phyloP scores from a whole-genome alignment of 208 protist genomes.

The Trypanosoma platydactyli region DNA sequence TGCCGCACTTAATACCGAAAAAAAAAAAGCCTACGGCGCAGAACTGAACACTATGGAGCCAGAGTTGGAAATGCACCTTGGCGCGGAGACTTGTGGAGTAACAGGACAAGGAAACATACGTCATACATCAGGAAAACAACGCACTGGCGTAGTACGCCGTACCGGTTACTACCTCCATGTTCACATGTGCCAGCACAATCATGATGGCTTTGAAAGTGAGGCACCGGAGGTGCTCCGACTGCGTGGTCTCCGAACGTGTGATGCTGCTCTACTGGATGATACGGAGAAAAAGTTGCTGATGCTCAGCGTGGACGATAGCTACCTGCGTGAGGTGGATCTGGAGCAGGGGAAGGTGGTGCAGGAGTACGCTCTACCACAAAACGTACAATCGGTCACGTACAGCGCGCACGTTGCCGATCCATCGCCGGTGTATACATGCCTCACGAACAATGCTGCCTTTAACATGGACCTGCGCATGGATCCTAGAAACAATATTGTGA shows the following conservation, averaged over 20 bases:
- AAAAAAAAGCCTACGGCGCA: too few species aligned
- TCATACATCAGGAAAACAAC: too few species aligned
- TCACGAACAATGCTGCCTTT: conserved; percentile 51
- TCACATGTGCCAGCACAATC: too few species aligned
- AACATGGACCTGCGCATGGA: conserved; percentile 70
- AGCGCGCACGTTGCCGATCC: conserved; percentile 41
- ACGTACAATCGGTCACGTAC: conserved; percentile 38
- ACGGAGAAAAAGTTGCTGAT: conserved; percentile 48
- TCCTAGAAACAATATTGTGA: conserved; percentile 41
- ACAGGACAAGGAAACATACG: too few species aligned
- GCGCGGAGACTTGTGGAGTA: too few species aligned
- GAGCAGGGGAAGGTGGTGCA: conserved; percentile 47
- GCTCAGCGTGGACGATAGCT: conserved; percentile 35
- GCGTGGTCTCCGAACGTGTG: conserved; percentile 28
- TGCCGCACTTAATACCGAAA: too few species aligned
- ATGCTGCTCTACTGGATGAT: conserved; percentile 45
- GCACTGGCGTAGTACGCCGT: too few species aligned
- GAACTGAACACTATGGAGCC: too few species aligned
- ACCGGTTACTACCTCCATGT: too few species aligned
- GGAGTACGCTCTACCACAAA: conserved; percentile 38
- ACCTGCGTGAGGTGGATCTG: conserved; percentile 50
- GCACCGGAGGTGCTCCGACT: conserved; percentile 30
- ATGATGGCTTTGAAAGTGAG: conserved; percentile 37
- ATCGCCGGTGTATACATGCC: conserved; percentile 52
- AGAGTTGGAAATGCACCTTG: too few species aligned